Evolutionary conservation across 257 asterid genomes (phyloP).

Genomic region (Solanum infundibuliforme): DNA sequence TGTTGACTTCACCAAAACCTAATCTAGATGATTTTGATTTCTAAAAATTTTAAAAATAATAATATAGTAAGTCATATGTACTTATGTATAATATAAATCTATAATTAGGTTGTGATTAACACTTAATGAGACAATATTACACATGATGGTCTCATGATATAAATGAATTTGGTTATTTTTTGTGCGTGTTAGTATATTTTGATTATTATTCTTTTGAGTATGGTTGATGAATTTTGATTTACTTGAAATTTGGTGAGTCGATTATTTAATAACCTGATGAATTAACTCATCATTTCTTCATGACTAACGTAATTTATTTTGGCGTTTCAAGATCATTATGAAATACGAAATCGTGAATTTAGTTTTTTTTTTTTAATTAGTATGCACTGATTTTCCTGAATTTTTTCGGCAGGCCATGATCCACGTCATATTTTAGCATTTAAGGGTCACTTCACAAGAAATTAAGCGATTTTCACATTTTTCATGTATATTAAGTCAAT

Average conservation of each 20-base stretch:
- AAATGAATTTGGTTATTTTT: not conserved
- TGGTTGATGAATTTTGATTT: not conserved
- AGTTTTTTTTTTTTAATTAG: no score
- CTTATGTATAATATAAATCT: not conserved
- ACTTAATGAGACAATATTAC: not conserved
- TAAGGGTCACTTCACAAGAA: not conserved
- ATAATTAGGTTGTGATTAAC: not conserved
- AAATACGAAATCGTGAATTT: no score
- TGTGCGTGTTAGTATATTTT: not conserved
- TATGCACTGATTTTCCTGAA: not conserved
- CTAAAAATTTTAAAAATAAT: not conserved
- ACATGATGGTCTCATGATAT: not conserved
- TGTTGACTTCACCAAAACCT: conserved; percentile 84
- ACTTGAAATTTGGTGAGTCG: not conserved
- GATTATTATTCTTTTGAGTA: accelerated
- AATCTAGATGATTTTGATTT: conserved; percentile 80
- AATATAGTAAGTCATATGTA: not conserved
- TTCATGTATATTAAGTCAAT: not conserved
- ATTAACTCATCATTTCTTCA: no score
- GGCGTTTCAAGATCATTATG: no score
- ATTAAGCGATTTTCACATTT: no score
- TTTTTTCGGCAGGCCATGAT: not conserved
- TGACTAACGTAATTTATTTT: no score
- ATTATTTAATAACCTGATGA: no score
- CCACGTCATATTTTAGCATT: not conserved